Evolutionary conservation across 306 rosid species (phyloP).

Genomic region (Medicago lupulina): DNA sequence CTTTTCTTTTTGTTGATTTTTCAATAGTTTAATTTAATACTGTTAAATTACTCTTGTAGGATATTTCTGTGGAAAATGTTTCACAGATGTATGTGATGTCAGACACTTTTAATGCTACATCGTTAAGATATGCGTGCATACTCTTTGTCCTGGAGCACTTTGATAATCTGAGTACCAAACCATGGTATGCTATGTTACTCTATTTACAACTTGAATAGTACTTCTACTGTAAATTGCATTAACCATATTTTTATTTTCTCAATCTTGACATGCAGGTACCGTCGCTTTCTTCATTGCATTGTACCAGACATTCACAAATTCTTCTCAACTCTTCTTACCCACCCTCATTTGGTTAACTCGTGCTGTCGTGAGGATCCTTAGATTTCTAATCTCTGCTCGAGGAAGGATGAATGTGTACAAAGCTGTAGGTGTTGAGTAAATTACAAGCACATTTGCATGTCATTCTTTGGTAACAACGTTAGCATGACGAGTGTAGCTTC

Average conservation of each 20-base stretch:
- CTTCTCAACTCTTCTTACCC: constrained; percentile 49
- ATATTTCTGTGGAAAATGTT: constrained; percentile 61
- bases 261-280: constrained; percentile 53
- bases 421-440: constrained; percentile 16
- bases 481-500: neutral
- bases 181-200: constrained; percentile 56
- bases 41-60: constrained; percentile 44
- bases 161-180: constrained; percentile 50
- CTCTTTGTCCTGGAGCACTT: constrained; percentile 62
- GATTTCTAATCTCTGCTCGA: neutral
- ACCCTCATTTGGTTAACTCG: constrained; percentile 23
- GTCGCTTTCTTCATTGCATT: constrained; percentile 40
- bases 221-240: neutral
- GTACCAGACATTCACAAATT: constrained; percentile 48
- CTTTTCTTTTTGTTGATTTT: neutral
- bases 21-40: constrained; percentile 3
- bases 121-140: constrained; percentile 65
- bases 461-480: constrained; percentile 3
- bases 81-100: constrained; percentile 56
- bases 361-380: neutral
- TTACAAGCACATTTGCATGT: neutral
- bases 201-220: neutral
- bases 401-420: constrained; percentile 44
- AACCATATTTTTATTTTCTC: neutral
- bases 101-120: constrained; percentile 63